Base-by-base conservation (phyloP, 2,329 filamentous ascomycete genomes). In the Microcyclospora pomicola region DNA sequence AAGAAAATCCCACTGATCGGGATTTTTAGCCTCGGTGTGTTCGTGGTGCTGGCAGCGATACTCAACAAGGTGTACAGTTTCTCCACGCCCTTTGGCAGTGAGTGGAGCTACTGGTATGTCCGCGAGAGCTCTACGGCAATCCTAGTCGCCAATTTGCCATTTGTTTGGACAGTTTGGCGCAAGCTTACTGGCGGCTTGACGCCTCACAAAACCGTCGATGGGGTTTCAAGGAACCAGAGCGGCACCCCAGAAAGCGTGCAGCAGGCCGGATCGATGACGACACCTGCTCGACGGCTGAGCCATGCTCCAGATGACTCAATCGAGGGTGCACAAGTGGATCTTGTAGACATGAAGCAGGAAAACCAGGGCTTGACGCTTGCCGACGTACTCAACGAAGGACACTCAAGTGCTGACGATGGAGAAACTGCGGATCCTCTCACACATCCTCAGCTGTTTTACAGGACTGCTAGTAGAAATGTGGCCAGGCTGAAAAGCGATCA, bases 21-120 rank as follows among this genome's bases (percentile, higher is more conserved):
- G 24, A 65, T 78, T 24, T 77, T 79, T 51, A 60, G 66, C 2
- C 60, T 78, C 2, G 75, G 75, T 1, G 49, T 69, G 3, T 69
- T 73, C 42, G 58, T 69, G 48, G 72, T 78, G 36, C 56, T 77
- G 11, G 69, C 70, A 13, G 71, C 73, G 9, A 64, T 71, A 5
- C 58, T 78, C 12, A 77, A 75, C 58, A 75, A 76, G 42, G 72
- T 73, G 49, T 75, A 75, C 56, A 73, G 71, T 33, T 75, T 78
- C 42, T 66, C 59, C 12, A 56, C 72, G 14, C 70, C 70, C 1
- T 76, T 73, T 50, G 70, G 69, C 2, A 59, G 61, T 11, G 55
- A 68, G 29, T 78, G 74, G 62, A 66, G 73, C 0, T 68, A 68
- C 46, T 78, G 73, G 73, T 75, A 75, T 45, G 66, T 73, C 7